Evolutionary conservation across 371 early-diverging fungal genomes (phyloP).

Genomic region (Rhizomucor pusillus): DNA sequence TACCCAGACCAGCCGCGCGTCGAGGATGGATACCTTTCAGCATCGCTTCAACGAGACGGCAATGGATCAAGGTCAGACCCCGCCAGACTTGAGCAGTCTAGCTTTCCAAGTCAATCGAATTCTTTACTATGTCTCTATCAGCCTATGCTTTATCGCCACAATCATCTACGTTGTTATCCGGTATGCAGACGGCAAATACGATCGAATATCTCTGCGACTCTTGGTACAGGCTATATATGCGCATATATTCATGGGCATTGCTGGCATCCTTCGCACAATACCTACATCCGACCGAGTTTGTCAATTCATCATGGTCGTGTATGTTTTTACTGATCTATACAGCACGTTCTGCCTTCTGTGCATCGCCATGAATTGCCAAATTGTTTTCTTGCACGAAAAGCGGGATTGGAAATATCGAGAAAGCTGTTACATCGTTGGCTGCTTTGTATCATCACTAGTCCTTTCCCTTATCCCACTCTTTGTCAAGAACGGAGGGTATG

Average conservation of each 20-base stretch:
- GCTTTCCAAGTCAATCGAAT: conserved; percentile 2
- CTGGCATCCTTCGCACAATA: conserved; percentile 3
- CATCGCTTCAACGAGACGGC: conserved; percentile 4
- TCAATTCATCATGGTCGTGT: conserved; percentile 11
- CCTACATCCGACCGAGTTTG: background rate
- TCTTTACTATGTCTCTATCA: conserved; percentile 12
- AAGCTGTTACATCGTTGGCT: background rate
- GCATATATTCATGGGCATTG: conserved; percentile 7
- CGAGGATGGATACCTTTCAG: conserved; percentile 3
- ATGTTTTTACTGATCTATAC: conserved; percentile 9
- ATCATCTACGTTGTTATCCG: conserved; percentile 11
- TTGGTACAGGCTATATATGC: conserved; percentile 8
- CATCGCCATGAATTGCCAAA: conserved; percentile 10
- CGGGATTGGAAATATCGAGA: conserved; percentile 5
- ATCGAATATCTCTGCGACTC: conserved; percentile 14
- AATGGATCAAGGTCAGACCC: background rate
- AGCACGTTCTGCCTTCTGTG: conserved; percentile 9
- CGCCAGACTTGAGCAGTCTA: background rate
- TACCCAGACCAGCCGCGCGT: too few relatives aligned
- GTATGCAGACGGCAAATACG: background rate
- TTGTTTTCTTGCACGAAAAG: conserved; percentile 6
- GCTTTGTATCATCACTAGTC: background rate
- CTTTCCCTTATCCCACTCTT: conserved; percentile 8
- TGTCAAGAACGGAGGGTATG: background rate
- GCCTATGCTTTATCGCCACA: background rate